These are phyloP conservation scores for Fomitopsis palustris DNA, from an alignment of 1,284 basidiomycete genomes.

Conservation along the genomic window DNA sequence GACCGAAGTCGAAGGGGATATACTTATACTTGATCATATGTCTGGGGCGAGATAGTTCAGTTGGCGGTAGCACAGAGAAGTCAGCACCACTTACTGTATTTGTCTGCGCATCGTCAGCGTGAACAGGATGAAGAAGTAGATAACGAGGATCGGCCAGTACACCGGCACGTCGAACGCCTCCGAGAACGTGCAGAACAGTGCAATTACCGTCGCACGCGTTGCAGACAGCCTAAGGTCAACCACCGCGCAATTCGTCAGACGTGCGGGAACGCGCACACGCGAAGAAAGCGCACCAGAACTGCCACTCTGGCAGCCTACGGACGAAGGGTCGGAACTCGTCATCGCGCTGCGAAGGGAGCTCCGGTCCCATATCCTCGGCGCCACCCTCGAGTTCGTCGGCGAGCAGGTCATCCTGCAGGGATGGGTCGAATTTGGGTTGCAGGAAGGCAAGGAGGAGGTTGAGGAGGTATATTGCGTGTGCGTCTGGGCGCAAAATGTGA, in stretches of 20 bases:
- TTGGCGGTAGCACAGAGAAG: too few relatives aligned
- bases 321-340: conserved; percentile 98
- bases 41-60: conserved; percentile 37
- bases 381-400: conserved; percentile 97
- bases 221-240: conserved; percentile 73
- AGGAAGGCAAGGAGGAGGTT: conserved; percentile 89
- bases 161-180: conserved; percentile 91
- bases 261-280: too few relatives aligned
- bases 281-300: conserved; percentile 75
- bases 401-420: conserved; percentile 87
- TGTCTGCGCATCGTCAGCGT: conserved; percentile 90
- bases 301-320: conserved; percentile 92
- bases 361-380: conserved; percentile 41
- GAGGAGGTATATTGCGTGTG: conserved; percentile 88
- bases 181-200: conserved; percentile 78
- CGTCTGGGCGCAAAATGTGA: conserved; percentile 52
- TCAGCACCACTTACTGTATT: conserved; percentile 72
- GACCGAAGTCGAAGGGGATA: conserved; percentile 88
- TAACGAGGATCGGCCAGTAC: conserved; percentile 95
- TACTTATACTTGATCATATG: conserved; percentile 99
- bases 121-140: conserved; percentile 90
- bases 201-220: conserved; percentile 84
- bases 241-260: background rate
- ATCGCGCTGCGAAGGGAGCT: conserved; percentile 63
- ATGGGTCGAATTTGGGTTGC: conserved; percentile 95